phyloP scores from a whole-genome alignment of 768 basidiomycete genomes.

The Boletus fagicola region DNA sequence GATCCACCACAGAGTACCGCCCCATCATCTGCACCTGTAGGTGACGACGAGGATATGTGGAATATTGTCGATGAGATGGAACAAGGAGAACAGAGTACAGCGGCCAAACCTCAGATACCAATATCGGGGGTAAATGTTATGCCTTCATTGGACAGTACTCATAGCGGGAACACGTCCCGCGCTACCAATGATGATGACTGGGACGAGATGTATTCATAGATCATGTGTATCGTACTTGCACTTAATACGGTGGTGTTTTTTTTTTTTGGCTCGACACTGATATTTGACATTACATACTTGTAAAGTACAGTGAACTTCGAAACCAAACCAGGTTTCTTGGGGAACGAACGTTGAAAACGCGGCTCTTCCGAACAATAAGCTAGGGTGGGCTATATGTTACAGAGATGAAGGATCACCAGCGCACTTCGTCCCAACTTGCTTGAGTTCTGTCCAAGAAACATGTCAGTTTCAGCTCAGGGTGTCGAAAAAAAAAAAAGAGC shows the following conservation, averaged over 20 bases:
- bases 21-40: constrained; percentile 4
- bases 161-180: constrained; percentile 12
- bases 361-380: neutral
- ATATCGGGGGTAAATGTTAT: constrained; percentile 24
- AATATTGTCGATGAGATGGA: constrained; percentile 61
- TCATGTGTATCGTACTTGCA: neutral
- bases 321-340: neutral
- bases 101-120: constrained; percentile 17
- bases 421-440: too few species aligned
- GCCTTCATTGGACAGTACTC: constrained; percentile 11
- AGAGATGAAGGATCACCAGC: neutral
- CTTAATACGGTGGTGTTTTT: neutral
- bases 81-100: constrained; percentile 16
- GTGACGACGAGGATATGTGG: constrained; percentile 73
- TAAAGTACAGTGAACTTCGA: neutral
- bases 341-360: neutral
- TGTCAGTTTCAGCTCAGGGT: constrained; percentile 5
- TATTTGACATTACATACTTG: too few species aligned
- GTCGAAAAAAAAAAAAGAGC: neutral
- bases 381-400: neutral
- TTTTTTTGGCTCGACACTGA: too few species aligned
- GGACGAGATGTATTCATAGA: constrained; percentile 63
- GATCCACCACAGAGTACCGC: constrained; percentile 6
- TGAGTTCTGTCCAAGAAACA: constrained; percentile 1
- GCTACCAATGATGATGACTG: constrained; percentile 50